phyloP scores from a whole-genome alignment of 495 filamentous ascomycete species.

The Hapsidospora chrysogenum region DNA sequence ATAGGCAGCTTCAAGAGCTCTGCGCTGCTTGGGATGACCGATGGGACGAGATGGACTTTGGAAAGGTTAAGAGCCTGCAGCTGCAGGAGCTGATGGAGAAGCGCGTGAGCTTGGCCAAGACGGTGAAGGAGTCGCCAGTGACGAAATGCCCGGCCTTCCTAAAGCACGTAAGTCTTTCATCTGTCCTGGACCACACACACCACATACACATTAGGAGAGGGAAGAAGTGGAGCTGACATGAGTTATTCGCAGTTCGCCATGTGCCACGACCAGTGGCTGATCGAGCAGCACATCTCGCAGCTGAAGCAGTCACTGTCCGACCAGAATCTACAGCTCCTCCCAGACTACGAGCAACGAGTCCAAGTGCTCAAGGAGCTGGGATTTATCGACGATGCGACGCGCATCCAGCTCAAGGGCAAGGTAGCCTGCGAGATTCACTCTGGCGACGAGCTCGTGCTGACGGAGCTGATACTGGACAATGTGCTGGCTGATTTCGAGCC shows the following conservation, averaged over 20 bases:
- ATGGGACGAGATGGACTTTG: conserved; percentile 82
- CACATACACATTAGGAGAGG: conserved; percentile 13
- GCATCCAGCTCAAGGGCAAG: conserved; percentile 91
- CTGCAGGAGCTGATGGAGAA: conserved; percentile 57
- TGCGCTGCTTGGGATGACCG: conserved; percentile 51
- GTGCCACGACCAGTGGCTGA: conserved; percentile 87
- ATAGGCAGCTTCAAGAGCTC: conserved; percentile 45
- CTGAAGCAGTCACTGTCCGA: conserved; percentile 81
- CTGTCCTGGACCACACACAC: neutral
- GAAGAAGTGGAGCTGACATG: neutral
- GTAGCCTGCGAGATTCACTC: conserved; percentile 98
- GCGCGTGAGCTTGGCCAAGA: conserved; percentile 41
- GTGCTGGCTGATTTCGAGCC: conserved; percentile 89
- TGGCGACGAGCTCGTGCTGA: conserved; percentile 91
- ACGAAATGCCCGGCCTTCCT: conserved; percentile 57
- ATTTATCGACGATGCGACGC: conserved; percentile 69
- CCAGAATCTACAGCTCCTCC: conserved; percentile 91
- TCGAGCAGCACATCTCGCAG: conserved; percentile 76
- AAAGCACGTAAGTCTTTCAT: conserved; percentile 52
- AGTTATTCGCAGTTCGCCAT: conserved; percentile 44
- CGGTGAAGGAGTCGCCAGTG: conserved; percentile 39
- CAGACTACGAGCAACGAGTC: conserved; percentile 93
- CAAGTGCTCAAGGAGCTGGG: conserved; percentile 76
- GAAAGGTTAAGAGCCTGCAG: conserved; percentile 57
- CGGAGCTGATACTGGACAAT: conserved; percentile 90